phyloP scores from a whole-genome alignment of 1,139 yeast species.

The Pichia sp. region DNA sequence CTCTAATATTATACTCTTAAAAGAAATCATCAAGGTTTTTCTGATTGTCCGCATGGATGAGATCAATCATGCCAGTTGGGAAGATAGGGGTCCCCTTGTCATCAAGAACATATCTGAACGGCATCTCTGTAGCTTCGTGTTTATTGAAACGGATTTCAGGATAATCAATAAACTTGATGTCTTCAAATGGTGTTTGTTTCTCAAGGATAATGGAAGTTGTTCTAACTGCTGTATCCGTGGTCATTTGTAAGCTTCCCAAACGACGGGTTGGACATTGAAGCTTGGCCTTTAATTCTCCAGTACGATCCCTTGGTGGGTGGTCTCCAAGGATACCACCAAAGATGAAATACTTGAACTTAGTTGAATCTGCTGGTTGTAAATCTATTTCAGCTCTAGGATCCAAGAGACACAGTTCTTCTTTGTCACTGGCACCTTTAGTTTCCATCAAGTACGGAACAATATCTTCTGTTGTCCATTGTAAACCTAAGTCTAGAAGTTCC shows the following conservation, averaged over 20 bases:
- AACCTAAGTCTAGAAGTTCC: constrained; percentile 51
- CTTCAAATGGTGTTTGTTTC: constrained; percentile 46
- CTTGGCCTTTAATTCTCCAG: constrained; percentile 74
- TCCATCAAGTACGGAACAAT: constrained; percentile 44
- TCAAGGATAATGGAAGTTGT: constrained; percentile 75
- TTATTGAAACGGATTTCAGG: constrained; percentile 87
- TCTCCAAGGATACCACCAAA: constrained; percentile 97
- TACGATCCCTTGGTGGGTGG: constrained; percentile 94
- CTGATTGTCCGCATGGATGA: constrained; percentile 79
- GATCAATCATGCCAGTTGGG: constrained; percentile 85
- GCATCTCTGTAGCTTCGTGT: constrained; percentile 95
- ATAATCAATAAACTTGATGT: constrained; percentile 79
- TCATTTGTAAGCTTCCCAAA: constrained; percentile 86
- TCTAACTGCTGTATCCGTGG: constrained; percentile 94
- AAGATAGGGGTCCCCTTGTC: constrained; percentile 63
- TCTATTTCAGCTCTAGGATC: constrained; percentile 84
- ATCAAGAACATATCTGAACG: constrained; percentile 79
- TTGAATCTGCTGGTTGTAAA: constrained; percentile 60
- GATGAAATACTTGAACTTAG: constrained; percentile 72
- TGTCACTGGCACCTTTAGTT: constrained; percentile 33
- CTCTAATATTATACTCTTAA: constrained; percentile 6
- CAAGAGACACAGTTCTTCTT: constrained; percentile 59
- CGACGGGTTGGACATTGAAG: constrained; percentile 82
- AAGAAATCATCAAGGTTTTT: constrained; percentile 63
- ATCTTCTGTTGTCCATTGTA: constrained; percentile 68